Conservation (phyloP, 192 early-diverging fungal species). For the Obelidium mucronatum region DNA sequence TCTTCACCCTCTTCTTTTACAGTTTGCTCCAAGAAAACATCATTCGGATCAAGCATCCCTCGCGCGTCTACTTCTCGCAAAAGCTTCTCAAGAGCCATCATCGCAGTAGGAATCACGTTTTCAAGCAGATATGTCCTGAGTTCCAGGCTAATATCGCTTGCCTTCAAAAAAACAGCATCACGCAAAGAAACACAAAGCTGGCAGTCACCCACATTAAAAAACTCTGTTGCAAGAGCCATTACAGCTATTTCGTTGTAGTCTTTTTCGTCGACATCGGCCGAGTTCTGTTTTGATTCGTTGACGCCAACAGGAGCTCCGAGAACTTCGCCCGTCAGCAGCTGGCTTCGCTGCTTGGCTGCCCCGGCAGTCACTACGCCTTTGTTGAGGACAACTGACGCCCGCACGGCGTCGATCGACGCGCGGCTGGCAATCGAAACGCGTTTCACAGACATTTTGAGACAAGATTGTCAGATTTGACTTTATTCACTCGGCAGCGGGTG, state of each 20-base stretch:
- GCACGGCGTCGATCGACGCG: not conserved
- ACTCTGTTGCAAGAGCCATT: conserved; percentile 47
- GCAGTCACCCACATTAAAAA: conserved; percentile 30
- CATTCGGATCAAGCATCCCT: conserved; percentile 23
- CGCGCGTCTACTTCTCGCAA: conserved; percentile 50
- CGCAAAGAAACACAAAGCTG: not conserved
- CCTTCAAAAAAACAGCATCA: conserved; percentile 25
- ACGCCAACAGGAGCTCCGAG: conserved; percentile 31
- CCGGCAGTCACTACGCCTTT: not conserved
- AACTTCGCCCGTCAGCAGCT: conserved; percentile 1
- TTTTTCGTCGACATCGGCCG: not conserved
- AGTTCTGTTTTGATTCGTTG: conserved; percentile 10
- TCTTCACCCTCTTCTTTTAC: not conserved
- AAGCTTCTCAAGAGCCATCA: conserved; percentile 57
- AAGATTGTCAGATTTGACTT: too few relatives aligned
- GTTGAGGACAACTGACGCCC: not conserved
- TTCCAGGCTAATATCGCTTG: conserved; percentile 51
- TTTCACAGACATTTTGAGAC: too few relatives aligned
- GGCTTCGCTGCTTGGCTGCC: not conserved
- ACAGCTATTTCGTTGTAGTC: conserved; percentile 44
- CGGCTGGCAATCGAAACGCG: not conserved
- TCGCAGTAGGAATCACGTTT: conserved; percentile 54
- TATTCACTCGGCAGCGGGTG: too few relatives aligned
- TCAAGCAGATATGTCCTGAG: conserved; percentile 57
- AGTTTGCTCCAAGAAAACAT: not conserved